These are phyloP conservation scores for Phyllosticta citriasiana DNA, from an alignment of 2,329 filamentous ascomycete species.

Conservation along the genomic window DNA sequence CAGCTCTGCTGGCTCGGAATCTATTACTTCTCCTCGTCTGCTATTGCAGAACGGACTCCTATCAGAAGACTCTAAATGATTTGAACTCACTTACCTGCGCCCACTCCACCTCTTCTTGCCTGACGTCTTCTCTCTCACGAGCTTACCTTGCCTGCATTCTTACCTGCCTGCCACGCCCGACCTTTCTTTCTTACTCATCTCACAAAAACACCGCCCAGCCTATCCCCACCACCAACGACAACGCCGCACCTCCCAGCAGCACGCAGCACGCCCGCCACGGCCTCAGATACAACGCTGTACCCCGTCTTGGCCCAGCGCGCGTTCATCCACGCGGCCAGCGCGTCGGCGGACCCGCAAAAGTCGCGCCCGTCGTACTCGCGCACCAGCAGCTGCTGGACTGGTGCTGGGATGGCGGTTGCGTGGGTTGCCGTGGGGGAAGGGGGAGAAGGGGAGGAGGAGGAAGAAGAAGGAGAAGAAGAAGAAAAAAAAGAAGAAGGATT, in stretches of 20 bases:
- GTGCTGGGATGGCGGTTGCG: background rate
- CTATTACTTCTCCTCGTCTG: no score
- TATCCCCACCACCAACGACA: background rate
- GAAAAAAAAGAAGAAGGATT: no score
- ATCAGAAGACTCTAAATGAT: no score
- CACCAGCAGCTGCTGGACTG: background rate
- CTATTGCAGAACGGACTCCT: no score
- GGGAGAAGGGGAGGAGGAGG: background rate
- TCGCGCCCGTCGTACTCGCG: slow-evolving; percentile 6
- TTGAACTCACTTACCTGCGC: no score
- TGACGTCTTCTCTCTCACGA: no score
- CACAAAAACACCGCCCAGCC: background rate
- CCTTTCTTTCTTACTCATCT: background rate
- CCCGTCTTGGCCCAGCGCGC: slow-evolving; percentile 8
- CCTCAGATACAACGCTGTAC: background rate
- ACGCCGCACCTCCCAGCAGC: background rate
- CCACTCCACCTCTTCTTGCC: no score
- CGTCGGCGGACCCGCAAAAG: background rate
- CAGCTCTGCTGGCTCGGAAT: no score
- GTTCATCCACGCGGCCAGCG: slow-evolving; percentile 6
- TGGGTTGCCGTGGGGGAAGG: no score
- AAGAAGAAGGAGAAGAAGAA: background rate
- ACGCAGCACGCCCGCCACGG: background rate
- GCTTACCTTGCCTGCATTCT: no score
- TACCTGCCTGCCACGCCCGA: no score